Percentiles rank a stretch among this genome's conserved stretches.
These are phyloP conservation scores for Aspergillus alliaceus DNA, from an alignment of 2,329 filamentous ascomycete genomes.

Conservation along the genomic window DNA sequence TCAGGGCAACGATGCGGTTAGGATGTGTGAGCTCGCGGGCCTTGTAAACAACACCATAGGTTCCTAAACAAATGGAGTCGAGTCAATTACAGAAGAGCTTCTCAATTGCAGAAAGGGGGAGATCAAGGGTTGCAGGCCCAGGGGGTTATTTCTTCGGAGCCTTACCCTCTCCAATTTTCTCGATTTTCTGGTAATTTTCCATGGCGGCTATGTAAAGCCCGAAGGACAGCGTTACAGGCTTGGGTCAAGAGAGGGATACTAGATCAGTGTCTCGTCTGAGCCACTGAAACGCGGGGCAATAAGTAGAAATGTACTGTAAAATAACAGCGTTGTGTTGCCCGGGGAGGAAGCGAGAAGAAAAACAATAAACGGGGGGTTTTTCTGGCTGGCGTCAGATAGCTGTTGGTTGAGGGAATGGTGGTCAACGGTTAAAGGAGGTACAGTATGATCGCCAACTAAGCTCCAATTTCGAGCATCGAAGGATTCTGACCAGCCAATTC, in stretches of 20 bases:
- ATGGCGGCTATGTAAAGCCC: constrained; percentile 48
- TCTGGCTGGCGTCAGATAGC: constrained; percentile 11
- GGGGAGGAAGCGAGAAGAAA: constrained; percentile 17
- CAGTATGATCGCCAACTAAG: neutral
- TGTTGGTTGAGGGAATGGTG: constrained; percentile 10
- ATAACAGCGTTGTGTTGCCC: constrained; percentile 20
- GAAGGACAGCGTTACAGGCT: neutral
- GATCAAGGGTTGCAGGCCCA: neutral
- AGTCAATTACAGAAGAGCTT: neutral
- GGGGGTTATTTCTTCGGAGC: constrained; percentile 11
- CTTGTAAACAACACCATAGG: constrained; percentile 95
- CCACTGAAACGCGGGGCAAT: constrained; percentile 15
- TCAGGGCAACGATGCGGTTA: constrained; percentile 85
- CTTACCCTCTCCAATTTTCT: constrained; percentile 93
- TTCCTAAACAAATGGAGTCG: constrained; percentile 59
- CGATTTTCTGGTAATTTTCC: constrained; percentile 96
- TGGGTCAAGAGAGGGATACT: neutral
- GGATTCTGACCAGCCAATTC: neutral
- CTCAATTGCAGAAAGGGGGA: neutral
- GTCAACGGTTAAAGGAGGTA: neutral
- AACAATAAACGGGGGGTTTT: constrained; percentile 9
- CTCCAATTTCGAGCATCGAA: neutral
- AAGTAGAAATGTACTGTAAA: constrained; percentile 14
- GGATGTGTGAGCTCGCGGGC: constrained; percentile 79
- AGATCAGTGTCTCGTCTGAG: constrained; percentile 5